Conservation (phyloP, 129 eudicot genomes). For the Daucus carota region DNA sequence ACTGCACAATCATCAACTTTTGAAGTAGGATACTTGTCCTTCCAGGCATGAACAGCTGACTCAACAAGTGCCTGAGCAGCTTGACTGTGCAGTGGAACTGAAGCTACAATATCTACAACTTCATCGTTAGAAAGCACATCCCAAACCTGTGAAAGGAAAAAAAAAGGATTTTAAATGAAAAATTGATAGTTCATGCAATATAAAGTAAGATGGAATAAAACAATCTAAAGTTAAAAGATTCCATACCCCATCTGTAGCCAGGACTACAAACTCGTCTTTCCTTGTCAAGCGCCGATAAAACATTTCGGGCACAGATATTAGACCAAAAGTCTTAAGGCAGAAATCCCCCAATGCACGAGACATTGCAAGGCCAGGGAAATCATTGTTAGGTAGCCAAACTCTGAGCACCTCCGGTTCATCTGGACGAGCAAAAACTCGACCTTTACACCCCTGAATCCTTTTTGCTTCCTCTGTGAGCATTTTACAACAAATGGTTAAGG, state of each 20-base stretch:
- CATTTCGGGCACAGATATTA: conserved; percentile 28
- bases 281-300: conserved; percentile 16
- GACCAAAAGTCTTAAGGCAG: conserved; percentile 26
- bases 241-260: conserved; percentile 49
- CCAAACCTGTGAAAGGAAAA: conserved; percentile 26
- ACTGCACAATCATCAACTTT: conserved; percentile 37
- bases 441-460: conserved; percentile 24
- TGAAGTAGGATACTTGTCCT: conserved; percentile 36
- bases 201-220: neutral
- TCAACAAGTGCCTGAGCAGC: conserved; percentile 41
- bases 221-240: neutral
- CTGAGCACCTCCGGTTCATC: conserved; percentile 34
- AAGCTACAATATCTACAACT: conserved; percentile 29
- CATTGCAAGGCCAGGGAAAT: conserved; percentile 34
- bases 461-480: conserved; percentile 23
- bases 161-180: neutral
- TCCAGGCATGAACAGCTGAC: conserved; percentile 32
- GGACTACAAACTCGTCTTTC: conserved; percentile 19
- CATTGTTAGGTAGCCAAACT: conserved; percentile 28
- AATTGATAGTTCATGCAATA: neutral
- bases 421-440: conserved; percentile 33
- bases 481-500: neutral
- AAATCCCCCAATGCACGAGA: conserved; percentile 37
- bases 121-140: conserved; percentile 39
- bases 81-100: conserved; percentile 15